Conservation (phyloP, 345 rosid species). For the Excoecaria agallocha region DNA sequence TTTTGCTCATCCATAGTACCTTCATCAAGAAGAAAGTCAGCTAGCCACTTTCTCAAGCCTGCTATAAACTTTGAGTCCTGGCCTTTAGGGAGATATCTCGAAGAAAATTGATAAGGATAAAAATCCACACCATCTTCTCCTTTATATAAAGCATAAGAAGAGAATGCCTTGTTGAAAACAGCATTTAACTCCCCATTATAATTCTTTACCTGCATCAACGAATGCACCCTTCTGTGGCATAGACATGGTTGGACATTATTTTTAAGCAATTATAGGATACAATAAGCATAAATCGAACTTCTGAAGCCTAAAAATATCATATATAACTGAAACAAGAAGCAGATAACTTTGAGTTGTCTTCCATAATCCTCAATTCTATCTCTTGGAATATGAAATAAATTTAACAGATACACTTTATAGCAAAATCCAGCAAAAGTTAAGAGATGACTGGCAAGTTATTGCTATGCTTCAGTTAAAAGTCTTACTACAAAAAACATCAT, state of each 20-base stretch:
- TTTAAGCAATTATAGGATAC: not conserved
- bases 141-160: slow-evolving; percentile 69
- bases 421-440: not conserved
- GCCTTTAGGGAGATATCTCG: slow-evolving; percentile 44
- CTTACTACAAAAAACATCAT: not conserved
- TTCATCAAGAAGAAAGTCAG: slow-evolving; percentile 28
- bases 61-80: slow-evolving; percentile 43
- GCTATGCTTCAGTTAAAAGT: not conserved
- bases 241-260: not conserved
- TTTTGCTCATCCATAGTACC: slow-evolving; percentile 33
- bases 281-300: not conserved
- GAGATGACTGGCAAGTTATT: not conserved
- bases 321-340: not conserved
- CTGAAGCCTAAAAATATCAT: not conserved
- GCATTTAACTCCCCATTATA: slow-evolving; percentile 48
- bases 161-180: slow-evolving; percentile 46
- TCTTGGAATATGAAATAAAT: not conserved
- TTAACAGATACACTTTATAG: not conserved
- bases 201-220: slow-evolving; percentile 44
- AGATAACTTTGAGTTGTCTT: not conserved
- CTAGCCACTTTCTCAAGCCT: slow-evolving; percentile 47
- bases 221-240: not conserved
- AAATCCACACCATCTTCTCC: slow-evolving; percentile 40
- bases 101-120: slow-evolving; percentile 56
- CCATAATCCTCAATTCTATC: not conserved